Evolutionary conservation across 345 rosid genomes (phyloP).

Genomic region (Linum tenue): DNA sequence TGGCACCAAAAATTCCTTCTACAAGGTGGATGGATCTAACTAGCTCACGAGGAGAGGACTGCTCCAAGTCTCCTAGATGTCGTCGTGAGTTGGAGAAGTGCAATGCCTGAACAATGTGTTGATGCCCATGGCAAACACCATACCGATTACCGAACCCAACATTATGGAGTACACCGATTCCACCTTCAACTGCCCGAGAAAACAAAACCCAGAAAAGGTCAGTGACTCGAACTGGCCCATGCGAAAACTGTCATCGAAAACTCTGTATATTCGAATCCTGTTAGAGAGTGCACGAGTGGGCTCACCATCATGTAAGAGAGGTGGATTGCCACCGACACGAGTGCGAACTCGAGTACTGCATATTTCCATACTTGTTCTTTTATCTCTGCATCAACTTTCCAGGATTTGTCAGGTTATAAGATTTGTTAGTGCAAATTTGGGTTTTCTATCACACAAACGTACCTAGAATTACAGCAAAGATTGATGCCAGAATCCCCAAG

Average conservation of each 20-base stretch:
- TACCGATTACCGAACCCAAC: conserved; percentile 60
- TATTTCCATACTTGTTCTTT: conserved; percentile 85
- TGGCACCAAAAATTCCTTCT: background rate
- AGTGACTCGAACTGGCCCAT: background rate
- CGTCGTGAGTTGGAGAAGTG: background rate
- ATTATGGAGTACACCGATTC: conserved; percentile 52
- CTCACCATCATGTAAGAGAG: conserved; percentile 55
- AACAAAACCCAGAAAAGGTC: background rate
- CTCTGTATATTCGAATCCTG: background rate
- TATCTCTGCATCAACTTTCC: conserved; percentile 41
- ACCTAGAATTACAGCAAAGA: conserved; percentile 67
- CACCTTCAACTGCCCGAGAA: conserved; percentile 45
- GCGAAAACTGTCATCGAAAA: background rate
- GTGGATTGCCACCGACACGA: conserved; percentile 54
- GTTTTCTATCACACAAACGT: background rate
- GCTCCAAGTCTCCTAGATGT: background rate
- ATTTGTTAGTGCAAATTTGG: no score
- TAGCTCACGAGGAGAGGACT: no score
- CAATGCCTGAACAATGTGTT: conserved; percentile 50
- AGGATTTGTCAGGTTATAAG: background rate
- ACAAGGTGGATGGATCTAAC: background rate
- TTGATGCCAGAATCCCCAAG: conserved; percentile 60
- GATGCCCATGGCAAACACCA: conserved; percentile 63
- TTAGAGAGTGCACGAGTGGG: background rate
- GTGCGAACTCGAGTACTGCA: conserved; percentile 81